Evolutionary conservation across 176 grass and related monocot genomes (phyloP).

Genomic region (Cenchrus americanus): DNA sequence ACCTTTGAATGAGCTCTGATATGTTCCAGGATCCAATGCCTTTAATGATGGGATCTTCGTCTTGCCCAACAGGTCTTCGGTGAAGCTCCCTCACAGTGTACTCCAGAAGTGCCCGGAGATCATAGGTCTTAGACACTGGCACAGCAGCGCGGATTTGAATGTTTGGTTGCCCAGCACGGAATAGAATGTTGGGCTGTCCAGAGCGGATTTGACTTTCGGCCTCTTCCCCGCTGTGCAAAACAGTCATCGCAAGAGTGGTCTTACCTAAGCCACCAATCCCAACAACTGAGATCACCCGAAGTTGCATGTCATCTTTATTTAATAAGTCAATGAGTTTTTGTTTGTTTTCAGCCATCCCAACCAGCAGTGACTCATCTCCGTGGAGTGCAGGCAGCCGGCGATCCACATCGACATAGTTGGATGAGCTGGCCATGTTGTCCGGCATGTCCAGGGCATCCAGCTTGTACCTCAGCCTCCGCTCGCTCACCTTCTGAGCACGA

Average conservation of each 20-base stretch:
- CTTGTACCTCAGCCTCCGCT: not conserved
- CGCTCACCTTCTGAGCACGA: not conserved
- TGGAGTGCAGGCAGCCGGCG: not conserved
- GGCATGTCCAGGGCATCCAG: not conserved
- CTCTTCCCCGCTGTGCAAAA: not conserved
- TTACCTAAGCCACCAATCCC: constrained; percentile 3
- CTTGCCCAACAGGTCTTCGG: not conserved
- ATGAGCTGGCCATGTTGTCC: not conserved
- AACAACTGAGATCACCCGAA: not conserved
- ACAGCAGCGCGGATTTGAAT: not conserved
- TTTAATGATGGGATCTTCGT: not conserved
- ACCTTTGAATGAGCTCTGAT: not conserved
- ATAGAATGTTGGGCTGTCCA: not conserved
- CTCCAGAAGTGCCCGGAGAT: not conserved
- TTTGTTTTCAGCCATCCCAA: not conserved
- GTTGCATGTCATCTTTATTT: not conserved
- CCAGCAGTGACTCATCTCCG: not conserved
- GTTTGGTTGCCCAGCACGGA: not conserved
- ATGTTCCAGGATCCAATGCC: not conserved
- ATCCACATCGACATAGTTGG: not conserved
- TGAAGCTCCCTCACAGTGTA: not conserved
- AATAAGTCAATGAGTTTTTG: not conserved
- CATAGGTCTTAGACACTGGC: not conserved
- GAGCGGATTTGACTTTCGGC: too few species aligned
- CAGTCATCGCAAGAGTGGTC: constrained; percentile 11